Conservation (phyloP, 768 basidiomycete species). For the Collybia sordida region DNA sequence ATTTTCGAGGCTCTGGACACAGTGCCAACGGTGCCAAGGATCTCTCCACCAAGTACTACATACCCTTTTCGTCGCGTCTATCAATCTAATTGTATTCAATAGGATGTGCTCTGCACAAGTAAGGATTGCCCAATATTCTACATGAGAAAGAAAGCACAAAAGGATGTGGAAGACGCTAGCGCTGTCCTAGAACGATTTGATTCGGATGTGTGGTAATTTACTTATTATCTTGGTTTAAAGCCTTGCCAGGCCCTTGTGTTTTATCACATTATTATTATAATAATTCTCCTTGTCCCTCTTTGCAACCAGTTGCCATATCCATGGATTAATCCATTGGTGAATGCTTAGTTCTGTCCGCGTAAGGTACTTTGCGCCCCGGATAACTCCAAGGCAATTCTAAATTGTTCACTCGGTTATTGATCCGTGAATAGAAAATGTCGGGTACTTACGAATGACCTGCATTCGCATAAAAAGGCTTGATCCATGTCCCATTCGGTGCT, state of each 20-base stretch:
- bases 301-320: constrained; percentile 33
- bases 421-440: background rate
- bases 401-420: background rate
- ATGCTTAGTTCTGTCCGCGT: constrained; percentile 31
- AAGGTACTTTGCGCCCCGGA: constrained; percentile 47
- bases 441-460: constrained; percentile 37
- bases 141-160: constrained; percentile 97
- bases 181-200: constrained; percentile 84
- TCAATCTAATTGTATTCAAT: background rate
- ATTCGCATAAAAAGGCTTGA: constrained; percentile 56
- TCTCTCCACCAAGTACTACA: constrained; percentile 84
- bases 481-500: constrained; percentile 73
- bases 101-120: constrained; percentile 96
- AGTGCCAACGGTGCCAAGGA: constrained; percentile 98
- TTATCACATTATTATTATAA: constrained; percentile 1
- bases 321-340: constrained; percentile 40
- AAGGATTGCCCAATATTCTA: constrained; percentile 99
- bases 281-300: constrained; percentile 17
- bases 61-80: background rate
- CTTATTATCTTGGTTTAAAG: background rate
- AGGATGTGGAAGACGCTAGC: constrained; percentile 90
- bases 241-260: background rate
- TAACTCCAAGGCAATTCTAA: constrained; percentile 45
- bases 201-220: constrained; percentile 61
- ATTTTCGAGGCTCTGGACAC: constrained; percentile 96